These are phyloP conservation scores for Penicillium oxalicum DNA, from an alignment of 2,329 filamentous ascomycete genomes.

Conservation along the genomic window DNA sequence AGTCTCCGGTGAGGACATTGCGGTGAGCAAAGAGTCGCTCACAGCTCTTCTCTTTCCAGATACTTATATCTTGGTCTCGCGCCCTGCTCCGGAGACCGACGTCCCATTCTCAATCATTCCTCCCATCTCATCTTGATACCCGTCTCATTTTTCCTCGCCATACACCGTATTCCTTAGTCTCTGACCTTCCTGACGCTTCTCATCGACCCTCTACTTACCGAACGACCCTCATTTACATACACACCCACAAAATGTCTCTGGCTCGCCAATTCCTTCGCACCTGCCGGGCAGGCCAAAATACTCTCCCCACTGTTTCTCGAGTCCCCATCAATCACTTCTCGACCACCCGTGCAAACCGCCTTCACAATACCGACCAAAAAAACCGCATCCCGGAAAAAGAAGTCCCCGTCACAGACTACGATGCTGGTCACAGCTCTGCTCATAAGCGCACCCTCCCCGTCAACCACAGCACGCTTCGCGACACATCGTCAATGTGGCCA, in stretches of 20 bases:
- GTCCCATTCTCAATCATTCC: background rate
- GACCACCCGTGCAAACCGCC: background rate
- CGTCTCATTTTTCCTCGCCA: background rate
- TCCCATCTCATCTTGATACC: background rate
- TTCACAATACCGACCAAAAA: constrained; percentile 3
- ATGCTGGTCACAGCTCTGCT: constrained; percentile 1
- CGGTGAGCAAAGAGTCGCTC: background rate
- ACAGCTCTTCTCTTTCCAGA: background rate
- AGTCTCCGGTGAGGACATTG: background rate
- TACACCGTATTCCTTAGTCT: too few relatives aligned
- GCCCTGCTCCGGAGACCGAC: background rate
- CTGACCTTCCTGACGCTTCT: too few relatives aligned
- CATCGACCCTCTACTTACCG: too few relatives aligned
- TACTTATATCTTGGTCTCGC: background rate
- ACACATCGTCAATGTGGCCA: background rate
- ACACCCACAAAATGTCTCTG: constrained; percentile 3
- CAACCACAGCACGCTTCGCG: background rate
- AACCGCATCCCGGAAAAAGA: constrained; percentile 4
- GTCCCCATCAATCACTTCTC: background rate
- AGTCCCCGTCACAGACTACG: constrained; percentile 3
- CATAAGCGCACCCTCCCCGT: constrained; percentile 4
- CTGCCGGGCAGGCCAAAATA: background rate
- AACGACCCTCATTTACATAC: too few relatives aligned
- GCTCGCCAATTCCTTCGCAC: constrained; percentile 1
- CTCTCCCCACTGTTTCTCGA: background rate